Evolutionary conservation across 345 rosid genomes (phyloP), one percentile per base, ranked within the genome.

Genomic region (Gossypioides kirkii): DNA sequence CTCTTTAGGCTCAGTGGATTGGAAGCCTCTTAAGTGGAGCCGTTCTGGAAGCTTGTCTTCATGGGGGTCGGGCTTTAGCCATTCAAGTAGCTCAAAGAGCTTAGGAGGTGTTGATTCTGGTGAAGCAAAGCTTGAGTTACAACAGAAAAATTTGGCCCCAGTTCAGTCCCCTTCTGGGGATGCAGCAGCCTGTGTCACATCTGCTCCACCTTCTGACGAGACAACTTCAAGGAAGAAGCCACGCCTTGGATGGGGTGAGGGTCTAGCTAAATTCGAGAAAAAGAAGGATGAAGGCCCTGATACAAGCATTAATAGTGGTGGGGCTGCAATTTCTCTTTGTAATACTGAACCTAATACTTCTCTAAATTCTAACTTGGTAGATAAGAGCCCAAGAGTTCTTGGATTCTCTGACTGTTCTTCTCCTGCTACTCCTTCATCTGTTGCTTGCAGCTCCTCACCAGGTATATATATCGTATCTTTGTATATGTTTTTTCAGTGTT

Each of bases 221-320:
- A 85, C 74, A 63, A 75, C 73, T 69, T 84, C 92, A 25, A 87
- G 91, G 77, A 96, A 96, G 85, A 96, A 96, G 75, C 94, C 91
- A 28, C 97, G 99, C 69, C 96, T 96, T 12, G 87, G 90, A 41
- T 96, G 98, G 98, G 99, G 99, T 56, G 96, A 96, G 78, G 99
- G 99, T 32, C 85, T 96, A 81, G 98, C 98, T 5, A 96, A 93
- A 80, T 96, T 86, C 73, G 99, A 96, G 83, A 93, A 89, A 74
- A 91, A 90, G 86, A 92, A 83, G 79, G 98, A 90, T 81, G 97
- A 88, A 66, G 86, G 74, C 17, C 89, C 88, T 58, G 91, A 86
- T 46, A 82, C 82, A 74, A 77, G 70, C 81, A 74, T 54, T 72
- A 79, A 42, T 52, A 84, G 87, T 80, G 89, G 83, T 82, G 89